Evolutionary conservation across 257 asterid species (phyloP).

Genomic region (Lycium ferocissimum): DNA sequence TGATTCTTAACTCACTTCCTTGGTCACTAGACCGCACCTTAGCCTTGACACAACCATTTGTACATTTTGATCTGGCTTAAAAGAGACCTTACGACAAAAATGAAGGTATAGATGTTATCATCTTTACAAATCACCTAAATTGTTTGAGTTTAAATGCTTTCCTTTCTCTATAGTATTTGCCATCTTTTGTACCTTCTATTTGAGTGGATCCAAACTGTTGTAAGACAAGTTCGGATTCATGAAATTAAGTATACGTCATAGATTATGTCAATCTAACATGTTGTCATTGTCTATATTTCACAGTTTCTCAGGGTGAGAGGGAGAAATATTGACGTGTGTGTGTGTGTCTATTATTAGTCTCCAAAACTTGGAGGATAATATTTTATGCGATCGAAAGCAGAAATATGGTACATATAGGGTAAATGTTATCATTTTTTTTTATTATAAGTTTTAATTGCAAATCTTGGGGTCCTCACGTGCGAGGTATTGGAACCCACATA

Average conservation of each 20-base stretch:
- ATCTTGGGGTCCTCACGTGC: constrained; percentile 28
- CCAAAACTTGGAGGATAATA: neutral
- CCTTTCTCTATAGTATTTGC: neutral
- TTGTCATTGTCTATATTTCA: neutral
- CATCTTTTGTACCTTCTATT: neutral
- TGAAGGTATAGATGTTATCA: neutral
- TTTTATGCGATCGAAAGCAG: neutral
- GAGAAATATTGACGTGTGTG: neutral
- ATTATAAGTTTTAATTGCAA: neutral
- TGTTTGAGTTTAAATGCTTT: neutral
- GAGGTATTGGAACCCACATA: constrained; percentile 38
- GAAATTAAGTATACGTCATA: neutral
- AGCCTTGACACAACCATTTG: neutral
- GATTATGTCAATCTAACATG: neutral
- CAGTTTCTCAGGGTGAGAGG: neutral
- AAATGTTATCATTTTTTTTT: neutral
- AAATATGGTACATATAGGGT: neutral
- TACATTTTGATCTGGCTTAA: neutral
- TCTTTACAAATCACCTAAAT: neutral
- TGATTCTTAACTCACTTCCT: neutral
- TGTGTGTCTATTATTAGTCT: neutral
- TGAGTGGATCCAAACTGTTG: neutral
- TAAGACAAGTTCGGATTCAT: neutral
- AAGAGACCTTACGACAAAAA: neutral
- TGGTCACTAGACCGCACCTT: neutral